Conservation (phyloP, 345 rosid species). For the Triadica sebifera region DNA sequence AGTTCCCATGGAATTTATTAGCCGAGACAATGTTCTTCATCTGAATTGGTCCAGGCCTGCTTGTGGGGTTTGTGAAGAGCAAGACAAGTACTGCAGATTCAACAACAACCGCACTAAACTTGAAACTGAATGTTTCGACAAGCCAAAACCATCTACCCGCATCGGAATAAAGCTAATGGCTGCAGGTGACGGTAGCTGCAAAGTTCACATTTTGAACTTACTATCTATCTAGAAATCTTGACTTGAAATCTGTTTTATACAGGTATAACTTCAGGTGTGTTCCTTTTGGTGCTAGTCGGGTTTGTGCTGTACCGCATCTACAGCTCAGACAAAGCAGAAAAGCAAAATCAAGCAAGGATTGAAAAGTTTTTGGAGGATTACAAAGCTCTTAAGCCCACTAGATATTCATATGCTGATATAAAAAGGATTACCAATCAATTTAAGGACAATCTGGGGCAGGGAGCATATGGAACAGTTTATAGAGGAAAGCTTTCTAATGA, state of each 20-base stretch:
- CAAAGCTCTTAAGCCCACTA: constrained; percentile 19
- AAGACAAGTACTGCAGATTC: constrained; percentile 1
- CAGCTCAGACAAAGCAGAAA: constrained; percentile 11
- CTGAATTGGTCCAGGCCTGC: constrained; percentile 21
- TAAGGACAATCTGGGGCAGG: constrained; percentile 24
- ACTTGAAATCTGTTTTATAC: not conserved
- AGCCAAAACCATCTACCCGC: constrained; percentile 2
- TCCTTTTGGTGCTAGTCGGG: not conserved
- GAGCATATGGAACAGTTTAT: constrained; percentile 27
- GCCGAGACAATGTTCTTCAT: not conserved
- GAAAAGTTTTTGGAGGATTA: constrained; percentile 27
- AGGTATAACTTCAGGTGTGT: constrained; percentile 5
- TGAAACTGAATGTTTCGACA: constrained; percentile 11
- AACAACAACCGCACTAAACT: not conserved
- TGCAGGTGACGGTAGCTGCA: constrained; percentile 10
- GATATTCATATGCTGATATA: constrained; percentile 21
- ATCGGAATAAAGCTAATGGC: constrained; percentile 1
- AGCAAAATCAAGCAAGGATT: constrained; percentile 12
- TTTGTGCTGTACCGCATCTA: not conserved
- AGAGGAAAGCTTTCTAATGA: constrained; percentile 28
- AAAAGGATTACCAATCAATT: constrained; percentile 24
- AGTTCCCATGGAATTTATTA: not conserved
- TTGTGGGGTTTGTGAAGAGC: constrained; percentile 15
- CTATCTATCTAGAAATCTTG: not conserved
- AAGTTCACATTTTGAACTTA: not conserved